Percentiles rank a stretch among this genome's conserved stretches.
These are phyloP conservation scores for Phytophthora pseudosyringae DNA, from an alignment of 352 stramenopile species.

Conservation along the genomic window DNA sequence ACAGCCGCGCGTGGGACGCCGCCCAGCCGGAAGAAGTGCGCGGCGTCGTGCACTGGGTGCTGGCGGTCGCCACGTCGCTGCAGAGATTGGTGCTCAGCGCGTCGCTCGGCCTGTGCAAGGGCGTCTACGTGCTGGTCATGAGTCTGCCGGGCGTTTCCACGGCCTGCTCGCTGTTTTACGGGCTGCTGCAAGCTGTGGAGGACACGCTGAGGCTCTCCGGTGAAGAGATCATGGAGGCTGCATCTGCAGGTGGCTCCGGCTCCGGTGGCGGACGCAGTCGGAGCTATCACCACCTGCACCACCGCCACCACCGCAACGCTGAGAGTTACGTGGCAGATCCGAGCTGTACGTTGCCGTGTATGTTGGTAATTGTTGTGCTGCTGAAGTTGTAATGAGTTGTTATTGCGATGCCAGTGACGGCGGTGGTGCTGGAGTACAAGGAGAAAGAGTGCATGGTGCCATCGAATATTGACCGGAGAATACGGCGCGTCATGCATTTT, in stretches of 20 bases:
- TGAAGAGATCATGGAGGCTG: slow-evolving; percentile 47
- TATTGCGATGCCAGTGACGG: slow-evolving; percentile 57
- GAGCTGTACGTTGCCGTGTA: slow-evolving; percentile 52
- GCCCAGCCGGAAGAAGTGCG: slow-evolving; percentile 68
- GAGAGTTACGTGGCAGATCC: slow-evolving; percentile 72
- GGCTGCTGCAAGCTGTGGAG: slow-evolving; percentile 75
- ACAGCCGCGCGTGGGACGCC: slow-evolving; percentile 61
- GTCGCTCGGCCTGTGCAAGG: slow-evolving; percentile 63
- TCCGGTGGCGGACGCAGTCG: slow-evolving; percentile 29
- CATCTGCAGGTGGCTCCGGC: slow-evolving; percentile 28
- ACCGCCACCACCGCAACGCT: slow-evolving; percentile 32
- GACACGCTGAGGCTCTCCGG: slow-evolving; percentile 58
- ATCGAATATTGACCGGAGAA: slow-evolving; percentile 83
- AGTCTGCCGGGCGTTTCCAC: slow-evolving; percentile 77
- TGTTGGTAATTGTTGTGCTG: slow-evolving; percentile 17
- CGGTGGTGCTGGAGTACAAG: slow-evolving; percentile 87
- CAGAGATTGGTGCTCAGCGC: slow-evolving; percentile 56
- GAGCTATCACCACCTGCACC: slow-evolving; percentile 45
- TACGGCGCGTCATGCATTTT: slow-evolving; percentile 91
- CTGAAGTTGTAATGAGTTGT: slow-evolving; percentile 18
- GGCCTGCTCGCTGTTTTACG: slow-evolving; percentile 69
- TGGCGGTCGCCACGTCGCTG: slow-evolving; percentile 64
- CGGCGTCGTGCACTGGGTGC: slow-evolving; percentile 71
- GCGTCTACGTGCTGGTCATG: slow-evolving; percentile 81
- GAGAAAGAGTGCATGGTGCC: slow-evolving; percentile 87